Evolutionary conservation across 2,329 filamentous ascomycete genomes (phyloP).

Genomic region (Botrytis tulipae): DNA sequence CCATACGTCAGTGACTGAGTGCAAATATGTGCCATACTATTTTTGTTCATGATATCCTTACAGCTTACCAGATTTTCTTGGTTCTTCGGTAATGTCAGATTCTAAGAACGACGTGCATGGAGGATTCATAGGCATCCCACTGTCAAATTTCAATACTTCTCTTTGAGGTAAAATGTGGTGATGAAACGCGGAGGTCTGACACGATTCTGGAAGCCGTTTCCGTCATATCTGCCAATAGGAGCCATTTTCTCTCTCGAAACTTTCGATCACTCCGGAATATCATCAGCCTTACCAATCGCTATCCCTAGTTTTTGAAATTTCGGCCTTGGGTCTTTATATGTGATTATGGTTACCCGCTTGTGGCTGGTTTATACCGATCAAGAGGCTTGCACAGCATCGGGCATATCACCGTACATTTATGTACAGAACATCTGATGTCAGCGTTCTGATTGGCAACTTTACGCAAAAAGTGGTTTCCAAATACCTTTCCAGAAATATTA

Average conservation of each 20-base stretch:
- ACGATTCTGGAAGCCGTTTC: slow-evolving; percentile 3
- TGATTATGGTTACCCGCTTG: neutral
- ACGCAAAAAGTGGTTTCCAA: slow-evolving; percentile 1
- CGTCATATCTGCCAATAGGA: neutral
- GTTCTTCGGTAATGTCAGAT: slow-evolving; percentile 13
- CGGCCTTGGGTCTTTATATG: neutral
- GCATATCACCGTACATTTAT: neutral
- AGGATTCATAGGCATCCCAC: slow-evolving; percentile 1
- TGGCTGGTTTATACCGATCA: slow-evolving; percentile 14
- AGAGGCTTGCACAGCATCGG: slow-evolving; percentile 15
- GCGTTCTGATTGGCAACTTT: slow-evolving; percentile 12
- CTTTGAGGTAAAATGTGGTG: neutral
- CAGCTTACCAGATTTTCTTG: neutral
- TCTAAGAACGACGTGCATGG: neutral
- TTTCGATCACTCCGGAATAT: neutral
- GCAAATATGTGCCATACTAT: neutral
- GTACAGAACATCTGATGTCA: slow-evolving; percentile 1
- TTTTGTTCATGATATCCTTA: neutral
- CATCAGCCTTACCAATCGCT: slow-evolving; percentile 25
- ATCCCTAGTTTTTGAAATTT: neutral
- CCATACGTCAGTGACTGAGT: neutral
- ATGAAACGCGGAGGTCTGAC: slow-evolving; percentile 17
- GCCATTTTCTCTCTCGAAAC: neutral
- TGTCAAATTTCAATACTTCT: neutral
- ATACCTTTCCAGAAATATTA: neutral